Base-by-base conservation (phyloP, 441 rosid species). In the Gossypium aridum region DNA sequence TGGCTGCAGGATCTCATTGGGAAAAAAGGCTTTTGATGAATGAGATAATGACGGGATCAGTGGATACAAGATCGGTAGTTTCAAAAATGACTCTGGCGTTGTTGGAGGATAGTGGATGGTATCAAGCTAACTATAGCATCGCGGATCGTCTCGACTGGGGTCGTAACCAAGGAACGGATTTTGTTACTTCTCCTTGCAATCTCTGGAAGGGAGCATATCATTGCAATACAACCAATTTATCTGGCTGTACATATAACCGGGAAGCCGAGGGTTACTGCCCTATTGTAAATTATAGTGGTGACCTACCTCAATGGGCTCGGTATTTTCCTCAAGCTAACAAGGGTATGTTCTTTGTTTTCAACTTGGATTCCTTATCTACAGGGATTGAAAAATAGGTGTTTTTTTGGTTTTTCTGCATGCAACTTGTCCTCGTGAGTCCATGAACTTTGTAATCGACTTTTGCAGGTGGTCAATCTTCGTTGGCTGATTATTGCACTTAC, bases 221-320 rank as follows among this genome's bases (percentile, higher is more conserved):
- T 79, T 96, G 99, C 88, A 96, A 96, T 81, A 84, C 96, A 56
- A 85, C 98, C 57, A 97, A 89, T 79, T 80, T 91, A 78, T 96
- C 99, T 39, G 99, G 99, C 19, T 96, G 99, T 84, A 96, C 98
- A 78, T 94, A 94, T 83, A 94, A 92, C 86, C 89, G 99, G 85
- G 98, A 96, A 83, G 99, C 99, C 31, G 99, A 96, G 84, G 99
- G 99, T 72, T 96, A 96, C 79, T 96, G 99, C 78, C 98, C 99
- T 51, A 94, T 96, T 77, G 85, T 96, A 81, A 96, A 85, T 86
- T 92, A 96, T 82, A 90, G 89, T 43, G 97, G 91, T 73, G 98
- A 96, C 82, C 90, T 96, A 62, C 99, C 99, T 71, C 89, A 82
- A 64, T 96, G 99, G 99, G 98, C 98, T 80, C 98, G 89, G 23